Conservation (phyloP, 495 filamentous ascomycete genomes). For the Penicillium cataractarum region DNA sequence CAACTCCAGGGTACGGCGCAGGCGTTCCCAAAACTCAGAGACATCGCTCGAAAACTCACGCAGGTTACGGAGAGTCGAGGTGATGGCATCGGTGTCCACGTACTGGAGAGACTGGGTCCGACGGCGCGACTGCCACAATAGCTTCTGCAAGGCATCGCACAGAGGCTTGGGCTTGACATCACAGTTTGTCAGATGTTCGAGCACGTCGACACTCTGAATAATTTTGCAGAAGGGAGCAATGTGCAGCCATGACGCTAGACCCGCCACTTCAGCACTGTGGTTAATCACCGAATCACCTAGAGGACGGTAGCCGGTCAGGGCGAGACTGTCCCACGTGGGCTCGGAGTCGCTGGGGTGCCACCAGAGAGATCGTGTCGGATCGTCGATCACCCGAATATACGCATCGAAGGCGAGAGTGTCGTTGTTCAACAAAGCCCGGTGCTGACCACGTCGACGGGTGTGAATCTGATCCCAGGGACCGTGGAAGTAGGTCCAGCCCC, state of each 20-base stretch:
- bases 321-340: conserved; percentile 74
- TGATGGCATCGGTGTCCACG: conserved; percentile 49
- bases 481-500: conserved; percentile 70
- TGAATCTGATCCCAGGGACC: conserved; percentile 64
- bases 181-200: conserved; percentile 53
- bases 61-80: conserved; percentile 46
- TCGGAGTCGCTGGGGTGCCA: conserved; percentile 64
- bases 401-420: conserved; percentile 67
- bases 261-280: conserved; percentile 55
- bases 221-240: conserved; percentile 61
- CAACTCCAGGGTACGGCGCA: conserved; percentile 55
- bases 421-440: conserved; percentile 63
- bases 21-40: conserved; percentile 56
- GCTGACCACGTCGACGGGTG: conserved; percentile 58
- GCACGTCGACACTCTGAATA: conserved; percentile 52
- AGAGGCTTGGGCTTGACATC: conserved; percentile 55
- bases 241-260: conserved; percentile 61
- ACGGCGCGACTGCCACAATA: conserved; percentile 47
- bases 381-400: conserved; percentile 65
- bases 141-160: conserved; percentile 51
- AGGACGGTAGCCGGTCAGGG: conserved; percentile 61
- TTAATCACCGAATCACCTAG: conserved; percentile 52
- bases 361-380: conserved; percentile 66
- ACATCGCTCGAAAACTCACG: conserved; percentile 51
- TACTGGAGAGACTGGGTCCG: conserved; percentile 42